Evolutionary conservation across 169 alveolate species (phyloP).

Genomic region (Plasmodium adleri): DNA sequence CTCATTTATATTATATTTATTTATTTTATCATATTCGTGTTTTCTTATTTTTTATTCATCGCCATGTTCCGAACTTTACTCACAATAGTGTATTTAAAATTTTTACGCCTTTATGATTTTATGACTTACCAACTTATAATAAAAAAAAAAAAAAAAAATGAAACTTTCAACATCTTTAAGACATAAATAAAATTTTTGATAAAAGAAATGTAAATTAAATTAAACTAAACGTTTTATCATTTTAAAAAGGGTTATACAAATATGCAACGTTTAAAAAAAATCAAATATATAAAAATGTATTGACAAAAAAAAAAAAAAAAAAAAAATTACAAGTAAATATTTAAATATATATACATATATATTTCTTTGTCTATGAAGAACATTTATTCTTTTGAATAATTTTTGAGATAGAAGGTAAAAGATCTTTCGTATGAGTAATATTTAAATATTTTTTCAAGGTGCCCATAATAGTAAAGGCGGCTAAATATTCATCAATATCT

Average conservation of each 20-base stretch:
- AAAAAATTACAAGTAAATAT: background rate
- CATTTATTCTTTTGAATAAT: conserved; percentile 58
- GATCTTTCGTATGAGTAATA: conserved; percentile 67
- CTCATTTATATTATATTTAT: no score
- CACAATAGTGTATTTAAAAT: no score
- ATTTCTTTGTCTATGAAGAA: background rate
- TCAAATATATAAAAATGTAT: conserved; percentile 6
- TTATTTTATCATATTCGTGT: no score
- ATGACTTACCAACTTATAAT: no score
- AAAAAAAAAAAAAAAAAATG: conserved; percentile 4
- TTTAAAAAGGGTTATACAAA: no score
- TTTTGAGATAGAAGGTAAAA: conserved; percentile 72
- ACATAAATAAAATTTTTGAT: no score
- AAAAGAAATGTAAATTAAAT: no score
- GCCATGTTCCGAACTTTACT: no score
- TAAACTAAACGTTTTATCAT: no score
- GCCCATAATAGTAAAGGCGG: conserved; percentile 69
- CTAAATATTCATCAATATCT: conserved; percentile 66
- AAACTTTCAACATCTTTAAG: background rate
- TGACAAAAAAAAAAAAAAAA: background rate
- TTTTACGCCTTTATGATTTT: no score
- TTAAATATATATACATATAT: background rate
- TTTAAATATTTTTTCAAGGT: conserved; percentile 60
- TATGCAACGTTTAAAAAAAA: background rate
- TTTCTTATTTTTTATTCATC: no score